Conservation (phyloP, 108 stramenopile species). For the Halocafeteria seosinensis region DNA sequence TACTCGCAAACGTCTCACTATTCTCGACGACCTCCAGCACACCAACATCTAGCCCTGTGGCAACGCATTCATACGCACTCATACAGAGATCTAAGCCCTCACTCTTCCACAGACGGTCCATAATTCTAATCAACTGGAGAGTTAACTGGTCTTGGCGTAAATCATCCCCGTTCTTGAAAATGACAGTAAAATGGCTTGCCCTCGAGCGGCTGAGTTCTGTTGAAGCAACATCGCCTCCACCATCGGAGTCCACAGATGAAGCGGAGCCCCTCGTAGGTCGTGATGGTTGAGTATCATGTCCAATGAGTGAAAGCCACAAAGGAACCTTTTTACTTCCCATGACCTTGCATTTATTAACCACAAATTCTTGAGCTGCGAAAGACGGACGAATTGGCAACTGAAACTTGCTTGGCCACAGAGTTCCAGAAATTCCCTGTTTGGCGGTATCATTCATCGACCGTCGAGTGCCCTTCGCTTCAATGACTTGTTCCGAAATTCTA, state of each 20-base stretch:
- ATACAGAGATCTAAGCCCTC: constrained; percentile 27
- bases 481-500: constrained; percentile 6
- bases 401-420: constrained; percentile 15
- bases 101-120: constrained; percentile 37
- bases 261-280: neutral
- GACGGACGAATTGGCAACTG: constrained; percentile 22
- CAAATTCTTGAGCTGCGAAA: constrained; percentile 12
- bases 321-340: constrained; percentile 31
- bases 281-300: too few relatives aligned
- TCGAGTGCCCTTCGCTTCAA: neutral
- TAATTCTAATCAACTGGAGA: constrained; percentile 37
- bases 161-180: constrained; percentile 45
- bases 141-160: constrained; percentile 47
- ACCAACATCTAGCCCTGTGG: constrained; percentile 31
- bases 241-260: neutral
- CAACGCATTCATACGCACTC: constrained; percentile 30
- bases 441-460: neutral
- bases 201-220: neutral
- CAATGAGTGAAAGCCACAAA: constrained; percentile 17
- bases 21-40: constrained; percentile 37
- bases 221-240: neutral
- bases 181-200: constrained; percentile 8
- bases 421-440: neutral
- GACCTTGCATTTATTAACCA: constrained; percentile 18
- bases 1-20: constrained; percentile 24